Percentiles rank a stretch among this genome's conserved stretches.
These are phyloP conservation scores for Citrus glauca DNA, from an alignment of 345 rosid species.

Conservation along the genomic window DNA sequence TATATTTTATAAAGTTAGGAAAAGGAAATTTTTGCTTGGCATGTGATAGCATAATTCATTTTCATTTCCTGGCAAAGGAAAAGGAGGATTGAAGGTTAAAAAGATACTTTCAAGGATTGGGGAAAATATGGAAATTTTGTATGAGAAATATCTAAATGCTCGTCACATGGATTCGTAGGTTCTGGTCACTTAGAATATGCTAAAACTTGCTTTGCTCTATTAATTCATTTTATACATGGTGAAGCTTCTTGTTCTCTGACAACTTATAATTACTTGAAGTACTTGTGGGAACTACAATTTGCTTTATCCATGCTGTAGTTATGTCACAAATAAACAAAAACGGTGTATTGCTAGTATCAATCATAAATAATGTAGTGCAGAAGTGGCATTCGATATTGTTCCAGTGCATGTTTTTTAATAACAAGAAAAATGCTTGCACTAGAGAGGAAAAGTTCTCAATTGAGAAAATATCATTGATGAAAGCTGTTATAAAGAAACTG, in stretches of 20 bases:
- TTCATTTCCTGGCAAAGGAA: background rate
- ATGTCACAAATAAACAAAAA: background rate
- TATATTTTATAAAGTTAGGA: background rate
- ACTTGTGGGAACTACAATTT: background rate
- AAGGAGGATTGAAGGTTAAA: background rate
- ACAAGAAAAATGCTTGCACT: too few relatives aligned
- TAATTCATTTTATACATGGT: background rate
- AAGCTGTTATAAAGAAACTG: too few relatives aligned
- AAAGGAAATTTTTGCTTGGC: background rate
- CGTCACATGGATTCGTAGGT: background rate
- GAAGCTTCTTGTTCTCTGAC: background rate
- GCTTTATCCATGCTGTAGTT: background rate
- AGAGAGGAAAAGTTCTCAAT: too few relatives aligned
- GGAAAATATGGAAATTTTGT: background rate
- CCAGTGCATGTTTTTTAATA: too few relatives aligned
- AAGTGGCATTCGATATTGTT: too few relatives aligned
- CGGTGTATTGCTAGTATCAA: too few relatives aligned
- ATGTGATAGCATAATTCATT: background rate
- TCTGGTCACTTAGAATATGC: background rate
- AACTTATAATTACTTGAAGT: background rate
- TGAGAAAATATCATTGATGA: too few relatives aligned
- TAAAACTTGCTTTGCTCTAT: background rate
- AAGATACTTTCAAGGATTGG: background rate
- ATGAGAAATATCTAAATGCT: background rate
- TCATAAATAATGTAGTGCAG: too few relatives aligned